Evolutionary conservation across 1,139 yeast genomes (phyloP).

Genomic region (Pichia terricola): DNA sequence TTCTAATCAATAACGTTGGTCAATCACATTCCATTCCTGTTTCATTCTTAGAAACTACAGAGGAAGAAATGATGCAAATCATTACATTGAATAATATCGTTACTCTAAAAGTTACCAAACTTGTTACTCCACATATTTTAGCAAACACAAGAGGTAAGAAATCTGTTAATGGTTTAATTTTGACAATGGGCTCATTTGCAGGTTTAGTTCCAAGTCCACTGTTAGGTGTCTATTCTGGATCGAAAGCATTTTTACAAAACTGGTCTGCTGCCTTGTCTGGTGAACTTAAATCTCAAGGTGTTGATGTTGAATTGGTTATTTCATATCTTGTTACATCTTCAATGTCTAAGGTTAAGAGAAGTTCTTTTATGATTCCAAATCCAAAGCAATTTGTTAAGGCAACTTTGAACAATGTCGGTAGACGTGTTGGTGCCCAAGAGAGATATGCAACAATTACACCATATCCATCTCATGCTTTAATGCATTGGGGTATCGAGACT

Average conservation of each 20-base stretch:
- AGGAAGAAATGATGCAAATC: constrained; percentile 64
- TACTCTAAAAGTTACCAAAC: constrained; percentile 74
- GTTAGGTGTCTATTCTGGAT: constrained; percentile 90
- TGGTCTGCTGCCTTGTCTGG: constrained; percentile 92
- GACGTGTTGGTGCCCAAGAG: constrained; percentile 88
- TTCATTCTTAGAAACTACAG: constrained; percentile 74
- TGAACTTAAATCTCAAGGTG: constrained; percentile 55
- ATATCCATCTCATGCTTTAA: constrained; percentile 86
- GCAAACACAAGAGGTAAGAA: constrained; percentile 34
- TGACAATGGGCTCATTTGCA: constrained; percentile 96
- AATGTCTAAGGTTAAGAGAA: constrained; percentile 84
- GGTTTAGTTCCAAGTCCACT: constrained; percentile 90
- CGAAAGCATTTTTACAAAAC: constrained; percentile 86
- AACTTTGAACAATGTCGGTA: constrained; percentile 61
- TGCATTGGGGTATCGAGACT: constrained; percentile 76
- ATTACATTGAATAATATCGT: constrained; percentile 80
- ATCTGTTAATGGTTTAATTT: constrained; percentile 55
- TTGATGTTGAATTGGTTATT: constrained; percentile 79
- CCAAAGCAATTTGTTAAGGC: constrained; percentile 71
- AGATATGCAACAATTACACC: constrained; percentile 84
- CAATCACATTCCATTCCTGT: constrained; percentile 92
- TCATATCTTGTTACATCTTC: constrained; percentile 93
- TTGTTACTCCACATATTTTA: constrained; percentile 58
- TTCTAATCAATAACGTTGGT: constrained; percentile 88
- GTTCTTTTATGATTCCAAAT: constrained; percentile 70